These are phyloP conservation scores for Daldinia sp. DNA, from an alignment of 2,329 filamentous ascomycete genomes.

Conservation along the genomic window DNA sequence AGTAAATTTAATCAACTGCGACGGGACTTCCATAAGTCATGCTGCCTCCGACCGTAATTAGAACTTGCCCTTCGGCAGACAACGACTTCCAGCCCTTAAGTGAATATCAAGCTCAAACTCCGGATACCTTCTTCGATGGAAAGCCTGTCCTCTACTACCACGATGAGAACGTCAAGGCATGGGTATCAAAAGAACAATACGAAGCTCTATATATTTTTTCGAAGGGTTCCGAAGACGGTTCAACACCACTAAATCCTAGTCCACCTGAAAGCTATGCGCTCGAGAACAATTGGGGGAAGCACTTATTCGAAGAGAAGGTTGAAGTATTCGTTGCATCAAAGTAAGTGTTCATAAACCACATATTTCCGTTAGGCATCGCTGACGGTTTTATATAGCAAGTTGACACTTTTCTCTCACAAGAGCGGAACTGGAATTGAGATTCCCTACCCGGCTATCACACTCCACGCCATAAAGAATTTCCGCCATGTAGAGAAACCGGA, in stretches of 20 bases:
- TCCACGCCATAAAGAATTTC: slow-evolving; percentile 78
- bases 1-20: background rate
- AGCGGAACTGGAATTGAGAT: slow-evolving; percentile 73
- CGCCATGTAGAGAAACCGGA: slow-evolving; percentile 54
- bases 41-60: slow-evolving; percentile 66
- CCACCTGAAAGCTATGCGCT: slow-evolving; percentile 52
- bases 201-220: slow-evolving; percentile 66
- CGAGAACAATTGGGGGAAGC: slow-evolving; percentile 50
- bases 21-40: slow-evolving; percentile 44
- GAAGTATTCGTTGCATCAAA: slow-evolving; percentile 71
- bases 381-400: slow-evolving; percentile 59
- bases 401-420: slow-evolving; percentile 73
- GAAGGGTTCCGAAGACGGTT: slow-evolving; percentile 54
- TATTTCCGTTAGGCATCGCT: background rate
- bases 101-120: slow-evolving; percentile 79
- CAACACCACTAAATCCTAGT: slow-evolving; percentile 46
- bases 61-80: slow-evolving; percentile 65
- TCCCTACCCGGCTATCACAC: slow-evolving; percentile 78
- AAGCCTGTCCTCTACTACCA: slow-evolving; percentile 79
- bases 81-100: slow-evolving; percentile 72
- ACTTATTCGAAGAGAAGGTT: slow-evolving; percentile 59
- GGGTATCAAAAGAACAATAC: slow-evolving; percentile 67
- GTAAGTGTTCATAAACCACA: slow-evolving; percentile 54
- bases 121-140: slow-evolving; percentile 76
- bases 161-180: slow-evolving; percentile 67